A percentile compares a stretch with the other conserved stretches of the same genome.
Conservation (phyloP, 495 filamentous ascomycete species). For the Xylaria scruposa region DNA sequence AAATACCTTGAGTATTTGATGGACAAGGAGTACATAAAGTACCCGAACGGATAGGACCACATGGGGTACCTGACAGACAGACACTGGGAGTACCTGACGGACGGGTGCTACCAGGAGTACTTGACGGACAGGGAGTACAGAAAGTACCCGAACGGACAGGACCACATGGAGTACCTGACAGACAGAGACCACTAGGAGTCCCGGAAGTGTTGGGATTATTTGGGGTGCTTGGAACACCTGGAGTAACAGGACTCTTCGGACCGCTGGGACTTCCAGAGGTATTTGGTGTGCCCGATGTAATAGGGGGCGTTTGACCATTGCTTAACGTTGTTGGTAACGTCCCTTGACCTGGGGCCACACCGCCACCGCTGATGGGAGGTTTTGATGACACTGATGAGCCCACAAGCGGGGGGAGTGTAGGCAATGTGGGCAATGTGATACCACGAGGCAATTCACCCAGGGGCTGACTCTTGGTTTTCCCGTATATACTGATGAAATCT, state of each 20-base stretch:
- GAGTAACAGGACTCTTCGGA: constrained; percentile 11
- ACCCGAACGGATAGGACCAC: no score
- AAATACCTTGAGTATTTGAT: not conserved
- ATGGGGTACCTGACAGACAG: not conserved
- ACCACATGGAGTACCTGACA: not conserved
- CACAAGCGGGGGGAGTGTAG: not conserved
- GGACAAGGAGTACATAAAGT: not conserved
- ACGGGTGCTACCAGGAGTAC: no score
- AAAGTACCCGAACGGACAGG: no score
- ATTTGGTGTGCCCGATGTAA: not conserved
- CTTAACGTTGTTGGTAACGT: constrained; percentile 9
- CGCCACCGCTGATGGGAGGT: constrained; percentile 24
- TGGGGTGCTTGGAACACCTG: not conserved
- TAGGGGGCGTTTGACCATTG: constrained; percentile 19
- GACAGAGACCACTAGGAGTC: not conserved
- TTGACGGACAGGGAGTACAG: not conserved
- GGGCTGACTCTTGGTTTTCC: constrained; percentile 29
- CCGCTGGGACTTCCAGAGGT: not conserved
- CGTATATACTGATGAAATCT: constrained; percentile 30
- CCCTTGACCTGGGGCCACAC: constrained; percentile 26
- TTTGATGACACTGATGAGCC: constrained; percentile 23
- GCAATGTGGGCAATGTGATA: constrained; percentile 12
- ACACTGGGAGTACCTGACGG: not conserved
- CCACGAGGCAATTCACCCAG: constrained; percentile 32
- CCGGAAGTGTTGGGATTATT: not conserved